phyloP scores from a whole-genome alignment of 768 basidiomycete genomes.

The Lactarius sp. region DNA sequence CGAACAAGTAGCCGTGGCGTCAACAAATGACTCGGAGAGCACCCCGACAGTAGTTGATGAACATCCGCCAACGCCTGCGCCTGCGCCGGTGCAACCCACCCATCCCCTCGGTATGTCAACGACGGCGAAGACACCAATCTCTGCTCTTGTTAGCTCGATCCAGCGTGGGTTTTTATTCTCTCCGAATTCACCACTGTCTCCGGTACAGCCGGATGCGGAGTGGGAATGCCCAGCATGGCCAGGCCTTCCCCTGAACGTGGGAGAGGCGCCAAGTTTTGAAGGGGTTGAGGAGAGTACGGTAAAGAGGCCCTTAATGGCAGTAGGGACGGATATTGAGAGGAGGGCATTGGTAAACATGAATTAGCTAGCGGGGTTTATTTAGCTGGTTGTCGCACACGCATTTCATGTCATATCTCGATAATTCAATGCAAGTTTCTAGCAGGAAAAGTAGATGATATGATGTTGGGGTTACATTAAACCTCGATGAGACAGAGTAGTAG shows the following conservation, averaged over 20 bases:
- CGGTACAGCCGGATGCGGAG: conserved; percentile 42
- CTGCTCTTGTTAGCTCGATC: conserved; percentile 50
- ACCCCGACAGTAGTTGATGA: background rate
- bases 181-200: conserved; percentile 57
- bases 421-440: background rate
- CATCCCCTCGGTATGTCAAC: background rate
- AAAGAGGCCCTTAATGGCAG: conserved; percentile 5
- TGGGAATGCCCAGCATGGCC: conserved; percentile 25
- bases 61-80: background rate
- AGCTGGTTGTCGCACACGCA: background rate
- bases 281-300: conserved; percentile 20
- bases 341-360: conserved; percentile 23
- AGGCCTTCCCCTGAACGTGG: conserved; percentile 4
- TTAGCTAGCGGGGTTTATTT: conserved; percentile 10
- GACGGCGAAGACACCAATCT: conserved; percentile 51
- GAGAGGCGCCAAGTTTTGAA: conserved; percentile 18
- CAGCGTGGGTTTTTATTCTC: conserved; percentile 65
- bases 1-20: background rate
- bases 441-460: background rate
- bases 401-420: conserved; percentile 5
- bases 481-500: background rate
- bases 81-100: background rate
- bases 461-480: background rate
- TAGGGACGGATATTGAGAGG: conserved; percentile 12
- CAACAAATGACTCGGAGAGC: background rate